phyloP scores from a whole-genome alignment of 371 early-diverging fungal species.

The Entomophthora muscae region DNA sequence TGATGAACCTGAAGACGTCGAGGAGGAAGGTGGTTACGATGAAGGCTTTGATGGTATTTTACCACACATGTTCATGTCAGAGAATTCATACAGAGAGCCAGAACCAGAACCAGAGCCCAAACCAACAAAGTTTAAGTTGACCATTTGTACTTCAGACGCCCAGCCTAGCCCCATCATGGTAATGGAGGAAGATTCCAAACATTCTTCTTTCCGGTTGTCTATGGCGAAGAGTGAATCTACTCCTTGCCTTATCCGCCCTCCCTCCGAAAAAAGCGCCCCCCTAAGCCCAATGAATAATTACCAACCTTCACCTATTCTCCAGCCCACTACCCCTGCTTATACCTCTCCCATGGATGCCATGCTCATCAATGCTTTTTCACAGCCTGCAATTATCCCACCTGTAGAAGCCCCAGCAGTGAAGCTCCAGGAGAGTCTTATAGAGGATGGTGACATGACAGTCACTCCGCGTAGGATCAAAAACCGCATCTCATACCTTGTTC shows the following conservation, averaged over 20 bases:
- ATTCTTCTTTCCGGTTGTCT: neutral
- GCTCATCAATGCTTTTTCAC: neutral
- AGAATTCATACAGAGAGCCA: no score
- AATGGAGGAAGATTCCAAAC: neutral
- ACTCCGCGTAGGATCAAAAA: neutral
- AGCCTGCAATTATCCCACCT: neutral
- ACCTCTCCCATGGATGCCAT: neutral
- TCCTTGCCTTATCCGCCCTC: neutral
- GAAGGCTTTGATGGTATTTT: no score
- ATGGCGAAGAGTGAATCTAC: neutral
- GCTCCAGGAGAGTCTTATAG: neutral
- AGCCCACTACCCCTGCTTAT: no score
- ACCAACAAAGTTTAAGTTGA: neutral
- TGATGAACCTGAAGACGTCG: no score
- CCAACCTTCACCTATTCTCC: neutral
- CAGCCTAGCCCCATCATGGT: neutral
- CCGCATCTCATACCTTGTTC: constrained; percentile 2
- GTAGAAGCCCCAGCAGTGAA: neutral
- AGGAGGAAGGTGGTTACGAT: no score
- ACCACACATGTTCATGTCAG: no score
- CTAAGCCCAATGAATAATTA: neutral
- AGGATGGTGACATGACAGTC: neutral
- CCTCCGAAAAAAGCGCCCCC: neutral
- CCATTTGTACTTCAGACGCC: neutral
- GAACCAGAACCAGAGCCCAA: no score